Base-by-base conservation (phyloP, 2,329 filamentous ascomycete genomes). In the Penicillium sp. region DNA sequence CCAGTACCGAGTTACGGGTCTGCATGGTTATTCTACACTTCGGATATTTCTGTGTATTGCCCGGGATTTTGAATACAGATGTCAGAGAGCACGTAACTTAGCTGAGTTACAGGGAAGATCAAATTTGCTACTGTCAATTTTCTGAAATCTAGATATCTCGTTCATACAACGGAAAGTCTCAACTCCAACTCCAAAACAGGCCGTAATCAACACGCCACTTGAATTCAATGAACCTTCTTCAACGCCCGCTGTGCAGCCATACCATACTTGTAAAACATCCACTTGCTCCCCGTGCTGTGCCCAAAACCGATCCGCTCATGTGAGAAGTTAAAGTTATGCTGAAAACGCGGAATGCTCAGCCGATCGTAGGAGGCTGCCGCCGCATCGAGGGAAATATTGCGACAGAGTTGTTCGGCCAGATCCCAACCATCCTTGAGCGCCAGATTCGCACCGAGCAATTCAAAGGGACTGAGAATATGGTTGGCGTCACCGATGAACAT, bases 401-500 rank as follows among this genome's bases (percentile, higher is more conserved):
- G 58, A 53, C 75, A 78, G 40, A 83, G 64, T 53, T 79, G 72
- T 58, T 79, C 72, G 3, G 79, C 81, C 22, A 82, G 69, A 53
- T 82, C 79, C 75, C 77, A 82, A 0, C 74, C 82, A 64, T 84
- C 82, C 55, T 74, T 78, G 24, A 84, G 62, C 4, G 81, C 82
- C 47, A 83, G 62, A 63, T 83, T 84, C 0, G 80, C 81, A 0
- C 83, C 82, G 56, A 76, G 79, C 0, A 81, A 80, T 8, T 81
- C 80, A 70, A 83, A 84, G 0, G 82, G 79, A 53, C 76, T 82
- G 4, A 83, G 73, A 1, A 81, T 81, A 65, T 84, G 82, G 62
- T 84, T 84, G 50, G 76, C 75, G 64, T 84, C 82, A 8, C 82
- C 82, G 24, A 84, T 79, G 57, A 82, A 84, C 6, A 84, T 67